phyloP scores from a whole-genome alignment of 495 filamentous ascomycete genomes.

The Tuber melanosporum region DNA sequence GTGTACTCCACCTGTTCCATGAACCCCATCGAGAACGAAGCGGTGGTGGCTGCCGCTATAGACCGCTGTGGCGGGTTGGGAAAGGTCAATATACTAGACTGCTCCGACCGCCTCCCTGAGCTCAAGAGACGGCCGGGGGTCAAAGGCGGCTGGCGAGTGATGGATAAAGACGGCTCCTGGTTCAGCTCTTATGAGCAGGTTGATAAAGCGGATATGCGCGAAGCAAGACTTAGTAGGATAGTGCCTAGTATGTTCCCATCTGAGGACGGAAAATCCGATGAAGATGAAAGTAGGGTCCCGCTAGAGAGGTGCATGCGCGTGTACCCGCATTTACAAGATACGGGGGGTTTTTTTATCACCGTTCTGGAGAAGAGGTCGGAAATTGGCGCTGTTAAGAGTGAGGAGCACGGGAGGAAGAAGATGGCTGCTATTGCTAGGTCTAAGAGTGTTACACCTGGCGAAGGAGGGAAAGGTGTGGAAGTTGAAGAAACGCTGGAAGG shows the following conservation, averaged over 20 bases:
- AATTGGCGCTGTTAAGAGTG: conserved; percentile 63
- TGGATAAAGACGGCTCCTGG: conserved; percentile 69
- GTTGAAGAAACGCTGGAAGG: conserved; percentile 13
- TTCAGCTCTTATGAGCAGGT: conserved; percentile 75
- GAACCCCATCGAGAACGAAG: conserved; percentile 96
- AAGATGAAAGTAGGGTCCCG: conserved; percentile 56
- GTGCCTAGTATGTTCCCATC: conserved; percentile 74
- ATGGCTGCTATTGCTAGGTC: conserved; percentile 50
- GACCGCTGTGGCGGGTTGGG: conserved; percentile 77
- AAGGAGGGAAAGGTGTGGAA: conserved; percentile 42
- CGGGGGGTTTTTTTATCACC: conserved; percentile 93
- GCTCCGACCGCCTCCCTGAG: conserved; percentile 64
- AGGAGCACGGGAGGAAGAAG: conserved; percentile 60
- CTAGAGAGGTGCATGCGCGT: conserved; percentile 85
- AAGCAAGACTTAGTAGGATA: conserved; percentile 55
- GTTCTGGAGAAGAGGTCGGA: conserved; percentile 86
- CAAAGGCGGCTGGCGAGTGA: conserved; percentile 68
- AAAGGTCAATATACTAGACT: conserved; percentile 78
- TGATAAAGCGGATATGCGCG: conserved; percentile 19
- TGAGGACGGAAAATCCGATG: conserved; percentile 47
- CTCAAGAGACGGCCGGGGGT: conserved; percentile 70
- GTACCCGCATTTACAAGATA: conserved; percentile 92
- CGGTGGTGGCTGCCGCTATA: conserved; percentile 79
- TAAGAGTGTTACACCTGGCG: conserved; percentile 28
- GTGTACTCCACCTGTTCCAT: conserved; percentile 98